Evolutionary conservation across 2,329 filamentous ascomycete genomes (phyloP).

Genomic region (Colletotrichum lini): DNA sequence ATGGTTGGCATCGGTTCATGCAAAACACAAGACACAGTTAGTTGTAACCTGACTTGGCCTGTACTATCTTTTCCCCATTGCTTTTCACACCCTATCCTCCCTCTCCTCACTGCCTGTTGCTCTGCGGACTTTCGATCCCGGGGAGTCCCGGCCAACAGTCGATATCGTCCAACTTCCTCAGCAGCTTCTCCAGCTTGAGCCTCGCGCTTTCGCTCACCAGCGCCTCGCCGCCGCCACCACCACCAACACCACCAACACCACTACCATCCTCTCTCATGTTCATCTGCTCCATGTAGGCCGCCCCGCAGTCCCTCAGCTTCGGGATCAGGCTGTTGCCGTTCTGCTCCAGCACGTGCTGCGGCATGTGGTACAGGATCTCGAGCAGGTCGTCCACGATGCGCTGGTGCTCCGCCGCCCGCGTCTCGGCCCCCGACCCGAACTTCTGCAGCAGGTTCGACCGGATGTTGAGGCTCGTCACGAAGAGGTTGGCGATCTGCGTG

Average conservation of each 20-base stretch:
- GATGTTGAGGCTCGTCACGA: conserved; percentile 55
- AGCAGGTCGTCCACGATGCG: conserved; percentile 53
- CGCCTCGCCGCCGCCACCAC: conserved; percentile 21
- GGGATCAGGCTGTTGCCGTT: conserved; percentile 53
- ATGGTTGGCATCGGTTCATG: no score
- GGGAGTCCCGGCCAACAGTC: conserved; percentile 49
- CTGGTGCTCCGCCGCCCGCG: conserved; percentile 46
- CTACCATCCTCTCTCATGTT: neutral
- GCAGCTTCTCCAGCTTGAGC: conserved; percentile 48
- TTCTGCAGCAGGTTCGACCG: conserved; percentile 55
- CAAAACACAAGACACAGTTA: no score
- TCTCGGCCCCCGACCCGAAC: conserved; percentile 43
- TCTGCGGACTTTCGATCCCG: conserved; percentile 21
- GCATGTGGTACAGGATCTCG: conserved; percentile 54
- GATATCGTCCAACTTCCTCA: conserved; percentile 50
- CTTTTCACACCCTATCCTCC: neutral
- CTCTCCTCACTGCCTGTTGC: neutral
- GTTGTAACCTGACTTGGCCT: neutral
- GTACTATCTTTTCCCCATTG: no score
- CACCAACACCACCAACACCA: no score
- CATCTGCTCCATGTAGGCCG: conserved; percentile 51
- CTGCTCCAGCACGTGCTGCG: conserved; percentile 51
- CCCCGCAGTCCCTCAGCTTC: conserved; percentile 55
- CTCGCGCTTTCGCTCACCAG: conserved; percentile 37
- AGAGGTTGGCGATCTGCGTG: conserved; percentile 54